Evolutionary conservation across 495 filamentous ascomycete genomes (phyloP).

Genomic region (Talaromyces borbonicus): DNA sequence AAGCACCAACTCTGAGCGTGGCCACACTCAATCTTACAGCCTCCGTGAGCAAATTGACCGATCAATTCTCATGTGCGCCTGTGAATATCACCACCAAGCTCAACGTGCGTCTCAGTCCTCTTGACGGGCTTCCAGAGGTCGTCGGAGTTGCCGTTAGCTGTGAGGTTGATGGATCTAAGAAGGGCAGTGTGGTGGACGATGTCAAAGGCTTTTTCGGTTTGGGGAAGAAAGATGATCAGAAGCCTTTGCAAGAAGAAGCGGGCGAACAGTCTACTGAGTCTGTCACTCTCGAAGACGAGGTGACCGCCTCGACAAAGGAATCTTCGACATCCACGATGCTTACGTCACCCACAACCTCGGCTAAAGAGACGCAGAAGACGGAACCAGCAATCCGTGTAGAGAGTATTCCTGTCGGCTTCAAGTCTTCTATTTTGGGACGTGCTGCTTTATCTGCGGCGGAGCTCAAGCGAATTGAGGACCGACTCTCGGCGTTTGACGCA

Average conservation of each 20-base stretch:
- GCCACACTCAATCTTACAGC: slow-evolving; percentile 77
- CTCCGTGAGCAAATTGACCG: slow-evolving; percentile 62
- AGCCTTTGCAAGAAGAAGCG: slow-evolving; percentile 57
- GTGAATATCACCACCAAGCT: slow-evolving; percentile 75
- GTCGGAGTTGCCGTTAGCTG: slow-evolving; percentile 70
- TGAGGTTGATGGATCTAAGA: slow-evolving; percentile 60
- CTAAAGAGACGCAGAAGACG: slow-evolving; percentile 38
- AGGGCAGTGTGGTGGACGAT: slow-evolving; percentile 74
- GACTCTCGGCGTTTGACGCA: slow-evolving; percentile 68
- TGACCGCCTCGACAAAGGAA: slow-evolving; percentile 35
- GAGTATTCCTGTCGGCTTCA: slow-evolving; percentile 58
- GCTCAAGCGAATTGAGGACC: slow-evolving; percentile 54
- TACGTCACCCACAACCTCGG: slow-evolving; percentile 35
- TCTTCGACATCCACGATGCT: slow-evolving; percentile 18
- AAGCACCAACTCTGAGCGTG: slow-evolving; percentile 43
- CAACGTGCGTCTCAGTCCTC: slow-evolving; percentile 55
- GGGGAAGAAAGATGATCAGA: slow-evolving; percentile 77
- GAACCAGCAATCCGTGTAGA: slow-evolving; percentile 57
- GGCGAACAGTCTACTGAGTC: slow-evolving; percentile 34
- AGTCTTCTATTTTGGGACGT: slow-evolving; percentile 51
- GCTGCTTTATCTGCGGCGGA: slow-evolving; percentile 44
- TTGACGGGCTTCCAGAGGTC: slow-evolving; percentile 79
- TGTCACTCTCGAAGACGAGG: slow-evolving; percentile 40
- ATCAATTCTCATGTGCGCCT: slow-evolving; percentile 63
- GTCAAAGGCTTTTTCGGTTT: slow-evolving; percentile 95